These are phyloP conservation scores for Vachellia pachyceras DNA, from an alignment of 306 rosid species.

Conservation along the genomic window DNA sequence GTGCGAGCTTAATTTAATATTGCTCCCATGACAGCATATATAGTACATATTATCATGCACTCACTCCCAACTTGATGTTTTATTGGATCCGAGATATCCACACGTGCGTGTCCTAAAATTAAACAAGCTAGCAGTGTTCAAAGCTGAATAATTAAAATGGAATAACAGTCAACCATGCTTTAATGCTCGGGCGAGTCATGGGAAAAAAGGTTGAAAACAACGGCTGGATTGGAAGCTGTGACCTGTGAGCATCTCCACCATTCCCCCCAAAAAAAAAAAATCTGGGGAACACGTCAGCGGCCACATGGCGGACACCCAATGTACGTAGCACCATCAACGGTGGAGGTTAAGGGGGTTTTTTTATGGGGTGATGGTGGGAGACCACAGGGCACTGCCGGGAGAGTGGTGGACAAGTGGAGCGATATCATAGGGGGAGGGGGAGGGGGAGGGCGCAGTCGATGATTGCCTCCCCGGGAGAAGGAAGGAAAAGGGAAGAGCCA, in stretches of 20 bases:
- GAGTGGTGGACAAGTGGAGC: not conserved
- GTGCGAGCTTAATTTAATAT: no score
- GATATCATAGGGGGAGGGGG: not conserved
- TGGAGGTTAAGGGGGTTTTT: conserved; percentile 21
- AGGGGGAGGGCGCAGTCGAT: not conserved
- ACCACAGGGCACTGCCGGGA: conserved; percentile 37
- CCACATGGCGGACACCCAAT: conserved; percentile 68
- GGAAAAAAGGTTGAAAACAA: not conserved
- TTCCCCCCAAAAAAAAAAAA: no score
- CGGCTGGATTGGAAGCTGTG: not conserved
- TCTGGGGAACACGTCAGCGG: conserved; percentile 27
- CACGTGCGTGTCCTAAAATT: no score
- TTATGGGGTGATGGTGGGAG: conserved; percentile 43
- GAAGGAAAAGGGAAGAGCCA: conserved; percentile 54
- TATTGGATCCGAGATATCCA: no score
- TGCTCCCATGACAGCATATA: no score
- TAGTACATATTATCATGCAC: no score
- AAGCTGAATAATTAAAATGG: no score
- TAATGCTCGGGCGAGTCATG: no score
- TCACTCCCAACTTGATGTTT: no score
- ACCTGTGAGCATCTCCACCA: no score
- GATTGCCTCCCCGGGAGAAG: conserved; percentile 56
- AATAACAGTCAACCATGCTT: no score
- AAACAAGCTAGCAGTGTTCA: no score
- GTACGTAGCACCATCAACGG: conserved; percentile 71